Evolutionary conservation across 257 asterid genomes (phyloP).

Genomic region (Leptodermis oblonga): DNA sequence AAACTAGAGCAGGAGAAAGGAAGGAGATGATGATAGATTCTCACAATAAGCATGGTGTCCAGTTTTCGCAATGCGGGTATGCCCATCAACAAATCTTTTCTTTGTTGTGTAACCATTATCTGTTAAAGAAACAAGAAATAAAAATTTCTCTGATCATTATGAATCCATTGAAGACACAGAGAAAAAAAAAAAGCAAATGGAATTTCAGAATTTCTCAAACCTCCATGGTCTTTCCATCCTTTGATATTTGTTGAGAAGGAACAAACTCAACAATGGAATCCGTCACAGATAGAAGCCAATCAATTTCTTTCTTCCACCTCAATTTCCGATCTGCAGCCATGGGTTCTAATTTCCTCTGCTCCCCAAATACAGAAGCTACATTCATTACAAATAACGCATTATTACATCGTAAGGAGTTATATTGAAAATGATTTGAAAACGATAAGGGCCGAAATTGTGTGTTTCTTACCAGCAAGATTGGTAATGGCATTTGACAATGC

Average conservation of each 20-base stretch:
- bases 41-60: constrained; percentile 70
- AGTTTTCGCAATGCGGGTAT: constrained; percentile 81
- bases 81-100: constrained; percentile 59
- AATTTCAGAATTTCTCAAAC: constrained; percentile 25
- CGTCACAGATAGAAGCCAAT: constrained; percentile 78
- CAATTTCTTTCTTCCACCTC: constrained; percentile 79
- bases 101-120: constrained; percentile 83
- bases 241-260: constrained; percentile 64
- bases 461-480: constrained; percentile 66
- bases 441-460: neutral
- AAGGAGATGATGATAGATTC: constrained; percentile 21
- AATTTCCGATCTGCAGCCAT: constrained; percentile 61
- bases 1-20: too few species aligned
- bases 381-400: neutral
- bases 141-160: neutral
- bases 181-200: neutral
- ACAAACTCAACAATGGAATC: constrained; percentile 83
- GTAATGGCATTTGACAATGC: constrained; percentile 88
- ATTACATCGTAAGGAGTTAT: too few species aligned
- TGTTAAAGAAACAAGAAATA: constrained; percentile 16
- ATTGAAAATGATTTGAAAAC: too few species aligned
- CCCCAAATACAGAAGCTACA: constrained; percentile 90
- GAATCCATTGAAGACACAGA: neutral
- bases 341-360: constrained; percentile 71
- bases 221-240: constrained; percentile 77